Evolutionary conservation across 192 early-diverging fungal genomes (phyloP).

Genomic region (Neocallimastix lanati): DNA sequence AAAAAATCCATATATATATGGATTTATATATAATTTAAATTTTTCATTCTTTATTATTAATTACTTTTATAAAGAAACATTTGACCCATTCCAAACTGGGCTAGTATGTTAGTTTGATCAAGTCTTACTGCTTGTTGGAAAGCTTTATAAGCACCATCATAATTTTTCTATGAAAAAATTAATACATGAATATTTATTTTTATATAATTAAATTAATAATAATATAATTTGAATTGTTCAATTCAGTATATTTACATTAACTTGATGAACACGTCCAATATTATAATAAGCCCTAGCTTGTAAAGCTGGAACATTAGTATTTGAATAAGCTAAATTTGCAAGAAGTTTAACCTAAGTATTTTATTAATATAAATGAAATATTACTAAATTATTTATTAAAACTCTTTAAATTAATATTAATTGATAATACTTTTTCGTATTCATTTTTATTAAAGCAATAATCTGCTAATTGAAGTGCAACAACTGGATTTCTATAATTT

Average conservation of each 20-base stretch:
- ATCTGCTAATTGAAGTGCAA: not conserved
- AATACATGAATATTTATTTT: no score
- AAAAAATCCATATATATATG: no score
- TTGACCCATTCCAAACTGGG: constrained; percentile 62
- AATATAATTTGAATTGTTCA: no score
- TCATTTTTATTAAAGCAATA: not conserved
- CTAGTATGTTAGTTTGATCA: constrained; percentile 45
- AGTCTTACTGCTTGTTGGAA: constrained; percentile 43
- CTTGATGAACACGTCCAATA: not conserved
- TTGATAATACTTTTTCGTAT: not conserved
- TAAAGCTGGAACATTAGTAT: not conserved
- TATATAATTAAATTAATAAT: no score
- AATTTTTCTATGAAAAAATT: constrained; percentile 19
- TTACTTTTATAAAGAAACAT: constrained; percentile 39
- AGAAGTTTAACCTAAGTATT: not conserved
- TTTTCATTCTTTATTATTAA: no score
- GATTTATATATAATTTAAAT: no score
- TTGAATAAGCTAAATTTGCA: not conserved
- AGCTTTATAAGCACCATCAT: constrained; percentile 46
- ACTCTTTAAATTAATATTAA: no score
- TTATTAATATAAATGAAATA: no score
- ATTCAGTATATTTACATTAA: not conserved
- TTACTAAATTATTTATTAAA: no score
- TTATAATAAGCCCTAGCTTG: not conserved
- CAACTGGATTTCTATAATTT: not conserved